Conservation (phyloP, 106 monocot species). For the Alisma plantagoaquatica region DNA sequence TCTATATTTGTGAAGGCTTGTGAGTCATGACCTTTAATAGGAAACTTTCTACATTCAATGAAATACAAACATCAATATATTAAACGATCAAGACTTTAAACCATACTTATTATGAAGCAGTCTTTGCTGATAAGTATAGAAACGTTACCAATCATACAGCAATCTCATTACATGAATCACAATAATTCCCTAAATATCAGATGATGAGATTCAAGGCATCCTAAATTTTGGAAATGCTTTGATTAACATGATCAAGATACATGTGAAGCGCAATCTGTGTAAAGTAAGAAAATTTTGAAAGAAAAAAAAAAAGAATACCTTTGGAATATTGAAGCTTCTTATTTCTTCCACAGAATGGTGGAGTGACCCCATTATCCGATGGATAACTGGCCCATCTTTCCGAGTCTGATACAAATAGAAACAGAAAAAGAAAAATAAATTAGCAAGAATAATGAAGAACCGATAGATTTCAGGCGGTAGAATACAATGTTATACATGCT, state of each 20-base stretch:
- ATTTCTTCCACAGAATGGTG: slow-evolving; percentile 52
- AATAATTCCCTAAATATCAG: too few relatives aligned
- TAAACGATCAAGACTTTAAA: too few relatives aligned
- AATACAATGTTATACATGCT: not conserved
- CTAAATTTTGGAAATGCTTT: not conserved
- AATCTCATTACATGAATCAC: too few relatives aligned
- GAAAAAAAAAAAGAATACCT: slow-evolving; percentile 26
- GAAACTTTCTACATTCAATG: too few relatives aligned
- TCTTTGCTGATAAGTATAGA: too few relatives aligned
- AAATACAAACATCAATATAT: too few relatives aligned
- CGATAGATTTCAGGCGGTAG: not conserved
- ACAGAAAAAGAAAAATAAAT: not conserved
- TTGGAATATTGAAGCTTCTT: slow-evolving; percentile 42
- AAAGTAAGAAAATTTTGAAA: slow-evolving; percentile 1
- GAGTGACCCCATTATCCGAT: slow-evolving; percentile 52
- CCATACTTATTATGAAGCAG: too few relatives aligned
- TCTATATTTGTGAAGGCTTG: too few relatives aligned
- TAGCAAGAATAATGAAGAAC: not conserved
- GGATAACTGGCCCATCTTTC: slow-evolving; percentile 39
- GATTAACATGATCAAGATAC: not conserved
- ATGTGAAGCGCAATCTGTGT: not conserved
- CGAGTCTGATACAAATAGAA: slow-evolving; percentile 19
- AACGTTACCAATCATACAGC: too few relatives aligned
- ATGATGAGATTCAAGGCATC: too few relatives aligned
- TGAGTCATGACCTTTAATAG: too few relatives aligned